Base-by-base conservation (phyloP, 495 filamentous ascomycete species). In the Penicillium riverlandense region DNA sequence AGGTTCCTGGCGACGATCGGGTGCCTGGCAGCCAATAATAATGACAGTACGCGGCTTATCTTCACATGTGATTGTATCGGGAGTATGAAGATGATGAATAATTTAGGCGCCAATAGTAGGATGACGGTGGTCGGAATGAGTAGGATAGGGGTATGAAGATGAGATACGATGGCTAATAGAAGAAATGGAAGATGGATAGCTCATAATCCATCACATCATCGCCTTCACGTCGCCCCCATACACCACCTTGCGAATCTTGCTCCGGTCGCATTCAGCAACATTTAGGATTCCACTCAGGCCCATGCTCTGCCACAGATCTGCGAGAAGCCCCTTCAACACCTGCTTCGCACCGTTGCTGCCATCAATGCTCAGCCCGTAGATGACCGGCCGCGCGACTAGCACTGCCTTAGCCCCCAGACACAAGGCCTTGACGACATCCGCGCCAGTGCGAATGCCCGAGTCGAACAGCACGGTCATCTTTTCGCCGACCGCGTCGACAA, bases 321-420 rank as follows among this genome's bases (percentile, higher is more conserved):
- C 78, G 35, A 82, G 56, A 11, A 83, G 53, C 5, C 75, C 71
- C 37, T 71, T 68, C 28, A 83, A 46, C 3, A 83, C 77, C 41
- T 78, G 67, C 45, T 72, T 73, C 3, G 76, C 82, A 6, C 82
- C 80, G 34, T 71, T 59, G 44, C 76, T 68, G 8, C 81, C 81
- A 29, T 67, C 70, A 30, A 79, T 69, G 1, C 67, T 71, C 12
- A 95, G 88, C 38, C 90, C 90, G 58, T 88, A 95, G 52, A 95
- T 70, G 62, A 90, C 88, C 12, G 90, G 90, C 22, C 90, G 68
- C 10, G 87, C 89, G 45, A 95, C 88, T 12, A 91, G 81, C 0
- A 95, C 89, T n/a, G 85, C 89, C 59, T 80, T 86, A 6, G 89
- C 90, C 34, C 90, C 90, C 4, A 96, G 71, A 49, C 86, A 92